Conservation (phyloP, 2,329 filamentous ascomycete species). For the Pseudogymnoascus sp. region DNA sequence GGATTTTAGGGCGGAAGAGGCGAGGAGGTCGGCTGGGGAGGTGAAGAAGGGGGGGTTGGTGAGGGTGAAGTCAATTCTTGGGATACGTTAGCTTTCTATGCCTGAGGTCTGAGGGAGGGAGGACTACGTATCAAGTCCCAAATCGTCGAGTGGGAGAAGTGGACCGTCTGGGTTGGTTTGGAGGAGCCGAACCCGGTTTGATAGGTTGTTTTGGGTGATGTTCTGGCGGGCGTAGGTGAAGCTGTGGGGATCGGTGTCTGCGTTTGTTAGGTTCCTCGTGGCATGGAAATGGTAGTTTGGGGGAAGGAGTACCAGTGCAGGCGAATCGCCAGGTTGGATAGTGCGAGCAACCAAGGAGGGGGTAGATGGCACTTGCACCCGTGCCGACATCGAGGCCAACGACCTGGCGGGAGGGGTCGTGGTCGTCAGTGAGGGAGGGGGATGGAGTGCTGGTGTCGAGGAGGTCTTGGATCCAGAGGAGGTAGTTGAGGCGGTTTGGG, state of each 20-base stretch:
- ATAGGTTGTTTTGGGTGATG: constrained; percentile 56
- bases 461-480: constrained; percentile 78
- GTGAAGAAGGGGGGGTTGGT: constrained; percentile 92
- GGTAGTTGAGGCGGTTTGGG: constrained; percentile 72
- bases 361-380: constrained; percentile 86
- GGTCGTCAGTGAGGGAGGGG: constrained; percentile 37
- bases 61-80: constrained; percentile 72
- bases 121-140: constrained; percentile 35
- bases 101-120: background rate
- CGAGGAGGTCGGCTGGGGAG: constrained; percentile 60
- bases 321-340: constrained; percentile 64
- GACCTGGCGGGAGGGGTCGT: constrained; percentile 48
- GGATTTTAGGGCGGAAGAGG: constrained; percentile 58
- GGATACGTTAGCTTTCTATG: constrained; percentile 14
- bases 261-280: constrained; percentile 25
- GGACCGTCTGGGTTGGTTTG: constrained; percentile 42
- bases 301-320: constrained; percentile 48
- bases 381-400: constrained; percentile 80
- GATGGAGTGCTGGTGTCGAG: constrained; percentile 57
- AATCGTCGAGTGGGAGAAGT: constrained; percentile 52
- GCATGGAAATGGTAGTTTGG: constrained; percentile 8
- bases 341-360: constrained; percentile 66
- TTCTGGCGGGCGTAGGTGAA: constrained; percentile 60
- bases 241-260: constrained; percentile 68
- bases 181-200: constrained; percentile 57